These are phyloP conservation scores for Schoenoplectus triqueter DNA, from an alignment of 202 grass and related monocot genomes.

Conservation along the genomic window DNA sequence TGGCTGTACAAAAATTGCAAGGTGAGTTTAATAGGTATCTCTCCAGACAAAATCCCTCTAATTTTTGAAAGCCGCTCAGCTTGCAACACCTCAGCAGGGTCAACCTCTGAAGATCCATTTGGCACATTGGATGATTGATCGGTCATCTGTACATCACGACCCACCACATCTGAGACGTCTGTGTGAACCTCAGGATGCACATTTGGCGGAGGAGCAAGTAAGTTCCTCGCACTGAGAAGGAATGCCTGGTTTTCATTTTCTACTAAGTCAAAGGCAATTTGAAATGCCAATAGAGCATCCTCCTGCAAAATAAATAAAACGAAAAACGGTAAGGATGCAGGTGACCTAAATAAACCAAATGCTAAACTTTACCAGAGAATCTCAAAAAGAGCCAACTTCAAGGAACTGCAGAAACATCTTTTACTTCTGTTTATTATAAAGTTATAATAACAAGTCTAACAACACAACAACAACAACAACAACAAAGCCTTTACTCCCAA, in stretches of 20 bases:
- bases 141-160: conserved; percentile 87
- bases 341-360: not conserved
- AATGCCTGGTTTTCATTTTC: conserved; percentile 99
- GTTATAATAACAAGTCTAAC: not conserved
- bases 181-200: conserved; percentile 48
- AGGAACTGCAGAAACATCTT: conserved; percentile 9
- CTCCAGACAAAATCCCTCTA: conserved; percentile 96
- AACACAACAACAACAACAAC: not conserved
- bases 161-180: conserved; percentile 44
- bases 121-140: conserved; percentile 53
- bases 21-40: conserved; percentile 90
- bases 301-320: conserved; percentile 67
- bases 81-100: conserved; percentile 65
- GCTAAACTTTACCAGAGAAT: not conserved
- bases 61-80: conserved; percentile 78
- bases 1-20: conserved; percentile 98
- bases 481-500: too few species aligned
- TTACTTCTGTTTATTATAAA: conserved; percentile 20
- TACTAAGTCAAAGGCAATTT: conserved; percentile 94
- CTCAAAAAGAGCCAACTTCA: not conserved
- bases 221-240: conserved; percentile 74
- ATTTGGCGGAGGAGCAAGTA: conserved; percentile 50
- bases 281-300: conserved; percentile 87
- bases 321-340: not conserved
- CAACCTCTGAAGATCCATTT: conserved; percentile 61